A percentile compares a stretch with the other conserved stretches of the same genome.
These are phyloP conservation scores for Zasmidium angulare DNA, from an alignment of 2,329 filamentous ascomycete species.

Conservation along the genomic window DNA sequence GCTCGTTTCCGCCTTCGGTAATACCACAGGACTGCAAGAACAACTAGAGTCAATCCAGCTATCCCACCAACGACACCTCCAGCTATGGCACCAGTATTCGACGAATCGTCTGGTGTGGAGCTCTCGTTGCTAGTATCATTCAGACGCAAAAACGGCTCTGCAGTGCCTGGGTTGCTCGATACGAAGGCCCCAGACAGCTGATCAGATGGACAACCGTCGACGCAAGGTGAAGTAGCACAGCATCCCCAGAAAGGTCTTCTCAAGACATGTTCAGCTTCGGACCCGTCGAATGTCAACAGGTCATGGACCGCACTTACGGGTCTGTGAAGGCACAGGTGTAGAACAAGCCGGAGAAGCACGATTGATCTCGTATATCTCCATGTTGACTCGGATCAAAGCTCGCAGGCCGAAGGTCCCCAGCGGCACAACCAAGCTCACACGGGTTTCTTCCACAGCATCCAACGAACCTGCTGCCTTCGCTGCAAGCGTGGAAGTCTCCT, in stretches of 20 bases:
- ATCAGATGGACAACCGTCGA: conserved; percentile 1
- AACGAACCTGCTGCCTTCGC: conserved; percentile 7
- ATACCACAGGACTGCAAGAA: conserved; percentile 4
- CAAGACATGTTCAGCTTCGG: not conserved
- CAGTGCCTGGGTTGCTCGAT: conserved; percentile 3
- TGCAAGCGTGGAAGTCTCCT: conserved; percentile 12
- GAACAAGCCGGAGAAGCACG: conserved; percentile 7
- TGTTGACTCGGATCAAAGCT: conserved; percentile 9
- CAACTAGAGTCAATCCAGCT: conserved; percentile 1
- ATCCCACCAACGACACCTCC: conserved; percentile 10
- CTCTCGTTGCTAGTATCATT: conserved; percentile 1
- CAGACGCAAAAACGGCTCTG: conserved; percentile 6
- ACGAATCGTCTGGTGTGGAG: not conserved
- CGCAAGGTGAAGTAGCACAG: conserved; percentile 9
- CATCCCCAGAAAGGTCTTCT: conserved; percentile 11
- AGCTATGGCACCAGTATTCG: conserved; percentile 5
- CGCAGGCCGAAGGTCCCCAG: conserved; percentile 5
- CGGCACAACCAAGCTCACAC: conserved; percentile 8
- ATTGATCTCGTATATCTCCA: conserved; percentile 7
- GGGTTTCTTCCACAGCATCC: conserved; percentile 14
- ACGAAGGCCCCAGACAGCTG: conserved; percentile 8
- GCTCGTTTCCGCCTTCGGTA: conserved; percentile 1
- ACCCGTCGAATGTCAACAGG: too few relatives aligned
- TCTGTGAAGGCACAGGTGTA: conserved; percentile 5
- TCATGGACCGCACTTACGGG: not conserved